phyloP scores from a whole-genome alignment of 1,139 yeast species.

The Hemisphaericaspora xylofermentans region DNA sequence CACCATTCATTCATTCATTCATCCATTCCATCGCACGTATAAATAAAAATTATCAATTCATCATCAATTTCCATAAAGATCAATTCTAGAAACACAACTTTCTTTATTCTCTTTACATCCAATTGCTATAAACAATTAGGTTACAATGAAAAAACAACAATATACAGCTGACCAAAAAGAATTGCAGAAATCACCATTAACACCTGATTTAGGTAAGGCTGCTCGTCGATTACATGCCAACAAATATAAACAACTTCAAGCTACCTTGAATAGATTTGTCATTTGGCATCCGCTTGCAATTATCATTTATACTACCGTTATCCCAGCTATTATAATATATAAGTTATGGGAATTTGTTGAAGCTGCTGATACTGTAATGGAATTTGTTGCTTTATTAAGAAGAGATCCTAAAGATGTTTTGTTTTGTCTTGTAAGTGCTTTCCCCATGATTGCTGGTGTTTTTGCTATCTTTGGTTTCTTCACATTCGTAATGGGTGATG shows the following conservation, averaged over 20 bases:
- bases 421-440: slow-evolving; percentile 24
- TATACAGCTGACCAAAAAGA: neutral
- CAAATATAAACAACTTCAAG: slow-evolving; percentile 56
- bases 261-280: slow-evolving; percentile 46
- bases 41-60: too few relatives aligned
- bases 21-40: too few relatives aligned
- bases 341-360: slow-evolving; percentile 36
- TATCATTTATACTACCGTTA: slow-evolving; percentile 23
- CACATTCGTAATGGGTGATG: slow-evolving; percentile 40
- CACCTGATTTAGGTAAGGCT: slow-evolving; percentile 60
- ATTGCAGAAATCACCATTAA: slow-evolving; percentile 44
- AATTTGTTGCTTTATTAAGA: slow-evolving; percentile 26
- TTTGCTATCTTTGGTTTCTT: slow-evolving; percentile 28
- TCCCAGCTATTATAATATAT: slow-evolving; percentile 19
- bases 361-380: slow-evolving; percentile 35
- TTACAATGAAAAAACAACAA: neutral
- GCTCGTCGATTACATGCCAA: slow-evolving; percentile 65
- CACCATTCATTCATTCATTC: too few relatives aligned
- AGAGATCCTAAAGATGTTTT: slow-evolving; percentile 25
- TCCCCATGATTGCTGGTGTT: slow-evolving; percentile 25
- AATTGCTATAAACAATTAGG: neutral
- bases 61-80: too few relatives aligned
- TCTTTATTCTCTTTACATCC: neutral
- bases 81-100: too few relatives aligned
- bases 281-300: slow-evolving; percentile 49